Evolutionary conservation across 1,139 yeast species (phyloP).

Genomic region (Yamadazyma blattariae): DNA sequence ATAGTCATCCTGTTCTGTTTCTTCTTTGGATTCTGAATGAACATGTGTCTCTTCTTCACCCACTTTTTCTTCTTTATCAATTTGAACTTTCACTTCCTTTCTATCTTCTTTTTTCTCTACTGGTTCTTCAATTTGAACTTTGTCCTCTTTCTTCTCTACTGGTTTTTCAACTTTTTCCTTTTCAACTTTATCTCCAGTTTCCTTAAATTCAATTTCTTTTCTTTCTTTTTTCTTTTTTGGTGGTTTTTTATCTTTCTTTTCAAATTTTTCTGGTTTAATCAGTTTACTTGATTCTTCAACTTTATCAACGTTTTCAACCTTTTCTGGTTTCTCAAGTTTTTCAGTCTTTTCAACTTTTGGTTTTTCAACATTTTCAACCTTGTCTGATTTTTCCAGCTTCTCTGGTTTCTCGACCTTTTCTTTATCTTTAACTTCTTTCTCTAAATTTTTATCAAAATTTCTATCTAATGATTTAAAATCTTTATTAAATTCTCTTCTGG

Average conservation of each 20-base stretch:
- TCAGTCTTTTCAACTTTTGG: background rate
- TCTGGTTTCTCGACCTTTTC: background rate
- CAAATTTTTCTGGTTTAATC: background rate
- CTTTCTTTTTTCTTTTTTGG: background rate
- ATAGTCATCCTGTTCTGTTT: too few species aligned
- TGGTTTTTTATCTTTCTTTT: background rate
- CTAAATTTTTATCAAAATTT: background rate
- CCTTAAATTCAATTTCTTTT: background rate
- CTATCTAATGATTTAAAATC: too few species aligned
- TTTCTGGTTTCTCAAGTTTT: background rate
- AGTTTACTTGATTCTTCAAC: too few species aligned
- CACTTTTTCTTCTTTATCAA: background rate
- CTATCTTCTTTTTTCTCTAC: constrained; percentile 6
- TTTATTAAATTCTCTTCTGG: constrained; percentile 1
- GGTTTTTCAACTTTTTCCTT: background rate
- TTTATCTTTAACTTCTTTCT: background rate
- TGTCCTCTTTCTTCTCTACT: constrained; percentile 1
- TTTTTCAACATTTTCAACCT: background rate
- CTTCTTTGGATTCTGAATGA: background rate
- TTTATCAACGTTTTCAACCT: background rate
- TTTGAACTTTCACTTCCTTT: background rate
- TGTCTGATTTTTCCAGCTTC: background rate
- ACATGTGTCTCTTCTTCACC: background rate
- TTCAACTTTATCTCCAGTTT: background rate
- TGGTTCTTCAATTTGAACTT: constrained; percentile 5